These are phyloP conservation scores for Leishmania arabica DNA, from an alignment of 208 protist species.

Conservation along the genomic window DNA sequence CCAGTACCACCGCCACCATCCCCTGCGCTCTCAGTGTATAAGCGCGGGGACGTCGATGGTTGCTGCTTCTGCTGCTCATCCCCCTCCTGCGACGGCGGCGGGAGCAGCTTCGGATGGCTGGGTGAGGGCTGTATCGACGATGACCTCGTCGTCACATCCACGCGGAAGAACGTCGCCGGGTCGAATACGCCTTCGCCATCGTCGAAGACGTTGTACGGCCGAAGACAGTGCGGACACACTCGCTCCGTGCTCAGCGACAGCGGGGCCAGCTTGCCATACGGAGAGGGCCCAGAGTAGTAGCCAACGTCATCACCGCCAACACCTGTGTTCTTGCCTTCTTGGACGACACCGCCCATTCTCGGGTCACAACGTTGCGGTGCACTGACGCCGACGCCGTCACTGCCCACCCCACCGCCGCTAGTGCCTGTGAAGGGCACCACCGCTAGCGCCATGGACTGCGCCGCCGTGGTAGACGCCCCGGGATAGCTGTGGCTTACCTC, in stretches of 20 bases:
- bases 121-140: neutral
- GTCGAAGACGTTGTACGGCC: conserved; percentile 27
- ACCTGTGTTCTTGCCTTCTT: neutral
- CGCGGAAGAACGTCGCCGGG: conserved; percentile 12
- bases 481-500: neutral
- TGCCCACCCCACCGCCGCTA: neutral
- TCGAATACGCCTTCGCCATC: conserved; percentile 14
- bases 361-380: neutral
- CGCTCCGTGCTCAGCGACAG: conserved; percentile 26
- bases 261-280: conserved; percentile 25
- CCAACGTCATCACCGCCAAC: neutral
- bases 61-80: conserved; percentile 6
- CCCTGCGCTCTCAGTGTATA: neutral
- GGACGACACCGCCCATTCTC: neutral
- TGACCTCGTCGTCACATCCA: neutral
- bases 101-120: neutral
- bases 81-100: neutral
- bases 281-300: neutral
- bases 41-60: conserved; percentile 2
- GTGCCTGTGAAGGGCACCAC: conserved; percentile 27
- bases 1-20: neutral
- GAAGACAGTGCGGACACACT: conserved; percentile 42
- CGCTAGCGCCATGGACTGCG: conserved; percentile 17
- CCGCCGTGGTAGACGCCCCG: neutral
- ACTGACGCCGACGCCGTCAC: neutral